phyloP scores from a whole-genome alignment of 164 flowering plant species.

The Aristolochia californica region DNA sequence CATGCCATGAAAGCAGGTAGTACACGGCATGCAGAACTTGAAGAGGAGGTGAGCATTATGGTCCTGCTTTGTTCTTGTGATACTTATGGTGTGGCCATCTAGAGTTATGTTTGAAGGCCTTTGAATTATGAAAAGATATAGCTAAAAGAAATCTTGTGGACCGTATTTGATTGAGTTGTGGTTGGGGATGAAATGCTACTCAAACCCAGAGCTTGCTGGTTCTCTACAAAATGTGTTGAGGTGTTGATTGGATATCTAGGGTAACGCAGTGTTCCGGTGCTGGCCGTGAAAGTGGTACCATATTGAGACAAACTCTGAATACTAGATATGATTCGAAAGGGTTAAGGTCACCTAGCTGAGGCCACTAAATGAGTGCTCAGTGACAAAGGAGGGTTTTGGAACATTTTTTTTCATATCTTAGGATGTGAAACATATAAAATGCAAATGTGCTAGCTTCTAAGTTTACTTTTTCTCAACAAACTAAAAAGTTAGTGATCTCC shows the following conservation, averaged over 20 bases:
- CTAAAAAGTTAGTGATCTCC: too few relatives aligned
- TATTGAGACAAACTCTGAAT: too few relatives aligned
- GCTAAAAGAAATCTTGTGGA: background rate
- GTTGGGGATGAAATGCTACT: background rate
- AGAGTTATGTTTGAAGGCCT: background rate
- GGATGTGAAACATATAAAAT: too few relatives aligned
- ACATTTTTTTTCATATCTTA: too few relatives aligned
- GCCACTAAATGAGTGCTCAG: conserved; percentile 4
- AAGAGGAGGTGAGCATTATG: conserved; percentile 56
- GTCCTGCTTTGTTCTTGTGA: background rate
- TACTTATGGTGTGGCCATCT: background rate
- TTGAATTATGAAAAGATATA: background rate
- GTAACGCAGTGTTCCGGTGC: too few relatives aligned
- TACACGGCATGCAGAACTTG: conserved; percentile 63
- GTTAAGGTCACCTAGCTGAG: background rate
- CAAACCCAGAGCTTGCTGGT: background rate
- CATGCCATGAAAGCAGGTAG: conserved; percentile 74
- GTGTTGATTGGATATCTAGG: too few relatives aligned
- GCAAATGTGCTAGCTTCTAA: too few relatives aligned
- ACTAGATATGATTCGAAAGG: too few relatives aligned
- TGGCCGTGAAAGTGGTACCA: background rate
- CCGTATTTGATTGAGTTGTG: background rate
- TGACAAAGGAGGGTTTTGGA: conserved; percentile 7
- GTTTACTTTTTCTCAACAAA: too few relatives aligned
- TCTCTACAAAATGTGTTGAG: too few relatives aligned